phyloP scores from a whole-genome alignment of 345 rosid genomes.

The Lagerstroemia speciosa region DNA sequence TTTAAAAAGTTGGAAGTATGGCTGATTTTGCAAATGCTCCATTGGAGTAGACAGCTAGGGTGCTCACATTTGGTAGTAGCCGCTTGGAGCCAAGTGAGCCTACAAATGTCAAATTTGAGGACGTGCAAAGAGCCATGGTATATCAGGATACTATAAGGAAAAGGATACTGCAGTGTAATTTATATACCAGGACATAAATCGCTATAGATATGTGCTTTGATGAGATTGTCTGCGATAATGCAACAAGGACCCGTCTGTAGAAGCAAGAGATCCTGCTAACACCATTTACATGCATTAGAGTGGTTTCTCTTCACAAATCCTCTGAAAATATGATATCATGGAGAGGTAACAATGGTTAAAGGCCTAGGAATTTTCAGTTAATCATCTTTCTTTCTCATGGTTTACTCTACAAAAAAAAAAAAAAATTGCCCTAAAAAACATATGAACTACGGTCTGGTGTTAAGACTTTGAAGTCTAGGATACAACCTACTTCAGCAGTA shows the following conservation, averaged over 20 bases:
- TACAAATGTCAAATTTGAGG: conserved; percentile 22
- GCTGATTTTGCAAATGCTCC: too few relatives aligned
- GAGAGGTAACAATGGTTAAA: too few relatives aligned
- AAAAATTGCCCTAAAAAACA: too few relatives aligned
- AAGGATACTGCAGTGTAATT: background rate
- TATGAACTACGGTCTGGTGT: too few relatives aligned
- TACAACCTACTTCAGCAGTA: too few relatives aligned
- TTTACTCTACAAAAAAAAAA: too few relatives aligned
- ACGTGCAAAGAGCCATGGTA: background rate
- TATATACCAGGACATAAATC: conserved; percentile 70
- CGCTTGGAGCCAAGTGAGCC: conserved; percentile 79
- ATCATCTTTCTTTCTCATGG: too few relatives aligned
- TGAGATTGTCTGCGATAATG: conserved; percentile 45
- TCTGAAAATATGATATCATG: background rate
- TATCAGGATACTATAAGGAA: background rate
- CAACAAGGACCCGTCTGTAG: conserved; percentile 63
- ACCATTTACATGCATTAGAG: background rate
- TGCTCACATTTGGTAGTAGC: conserved; percentile 67
- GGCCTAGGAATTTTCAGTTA: too few relatives aligned
- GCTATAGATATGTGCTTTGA: conserved; percentile 58
- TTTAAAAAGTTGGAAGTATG: too few relatives aligned
- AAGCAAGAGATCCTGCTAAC: background rate
- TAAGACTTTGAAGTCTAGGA: too few relatives aligned
- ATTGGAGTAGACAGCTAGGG: background rate
- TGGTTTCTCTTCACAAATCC: background rate